These are phyloP conservation scores for Rhododendron griersonianum DNA, from an alignment of 148 eudicot species.

Conservation along the genomic window DNA sequence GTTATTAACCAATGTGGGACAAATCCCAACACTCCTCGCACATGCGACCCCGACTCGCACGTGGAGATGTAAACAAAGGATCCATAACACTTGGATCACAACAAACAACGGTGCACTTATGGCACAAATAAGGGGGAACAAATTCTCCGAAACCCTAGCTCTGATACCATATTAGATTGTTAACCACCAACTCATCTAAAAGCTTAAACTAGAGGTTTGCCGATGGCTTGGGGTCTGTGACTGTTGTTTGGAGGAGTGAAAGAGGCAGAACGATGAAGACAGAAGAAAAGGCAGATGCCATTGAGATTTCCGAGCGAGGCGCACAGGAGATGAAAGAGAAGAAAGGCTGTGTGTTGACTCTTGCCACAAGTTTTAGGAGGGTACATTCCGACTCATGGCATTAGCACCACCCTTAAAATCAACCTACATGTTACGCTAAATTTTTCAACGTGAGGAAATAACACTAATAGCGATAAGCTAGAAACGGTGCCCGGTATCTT, in stretches of 20 bases:
- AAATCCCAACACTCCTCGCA: too few relatives aligned
- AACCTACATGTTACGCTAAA: neutral
- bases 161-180: too few relatives aligned
- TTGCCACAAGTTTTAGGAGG: neutral
- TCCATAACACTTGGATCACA: too few relatives aligned
- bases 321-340: too few relatives aligned
- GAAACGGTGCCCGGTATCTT: neutral
- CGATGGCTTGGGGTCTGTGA: neutral
- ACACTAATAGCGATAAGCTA: neutral
- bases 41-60: too few relatives aligned
- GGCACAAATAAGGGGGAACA: too few relatives aligned
- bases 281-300: neutral
- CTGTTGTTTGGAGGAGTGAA: neutral
- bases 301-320: neutral
- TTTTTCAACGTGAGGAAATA: neutral
- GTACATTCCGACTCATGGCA: neutral
- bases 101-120: too few relatives aligned
- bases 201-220: neutral
- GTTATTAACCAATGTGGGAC: too few relatives aligned
- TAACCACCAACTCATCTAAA: too few relatives aligned
- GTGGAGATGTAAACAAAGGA: too few relatives aligned
- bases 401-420: neutral
- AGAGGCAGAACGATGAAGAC: neutral
- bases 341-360: neutral
- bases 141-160: too few relatives aligned